A percentile compares a stretch with the other conserved stretches of the same genome.
Evolutionary conservation across 2,329 filamentous ascomycete species (phyloP).

Genomic region (Fusarium sp.): DNA sequence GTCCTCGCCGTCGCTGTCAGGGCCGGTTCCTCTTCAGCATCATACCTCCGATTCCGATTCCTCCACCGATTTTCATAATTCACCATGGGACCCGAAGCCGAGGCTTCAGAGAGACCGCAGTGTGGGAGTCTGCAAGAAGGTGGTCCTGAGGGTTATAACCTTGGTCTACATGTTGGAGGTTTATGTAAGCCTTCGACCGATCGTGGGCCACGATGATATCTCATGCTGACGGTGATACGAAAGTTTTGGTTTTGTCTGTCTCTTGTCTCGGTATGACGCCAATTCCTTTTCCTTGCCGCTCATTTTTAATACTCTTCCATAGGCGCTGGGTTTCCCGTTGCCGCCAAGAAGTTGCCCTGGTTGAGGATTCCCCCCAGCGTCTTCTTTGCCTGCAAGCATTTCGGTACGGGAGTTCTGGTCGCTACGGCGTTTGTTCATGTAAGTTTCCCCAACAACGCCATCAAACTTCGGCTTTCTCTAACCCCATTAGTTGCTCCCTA

Average conservation of each 20-base stretch:
- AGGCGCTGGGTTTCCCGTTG: constrained; percentile 65
- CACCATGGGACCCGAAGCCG: background rate
- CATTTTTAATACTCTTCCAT: background rate
- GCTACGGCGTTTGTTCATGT: constrained; percentile 81
- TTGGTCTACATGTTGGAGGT: constrained; percentile 46
- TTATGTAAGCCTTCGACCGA: constrained; percentile 43
- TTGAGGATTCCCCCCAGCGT: constrained; percentile 67
- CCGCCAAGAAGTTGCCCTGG: constrained; percentile 67
- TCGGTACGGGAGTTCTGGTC: constrained; percentile 78
- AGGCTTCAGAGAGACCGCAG: constrained; percentile 41
- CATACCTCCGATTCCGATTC: background rate
- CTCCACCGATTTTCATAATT: background rate
- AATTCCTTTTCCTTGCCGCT: background rate
- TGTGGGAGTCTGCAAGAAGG: constrained; percentile 37
- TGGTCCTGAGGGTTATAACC: constrained; percentile 39
- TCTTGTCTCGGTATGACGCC: constrained; percentile 41
- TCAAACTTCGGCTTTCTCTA: background rate
- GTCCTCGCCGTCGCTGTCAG: background rate
- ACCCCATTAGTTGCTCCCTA: constrained; percentile 63
- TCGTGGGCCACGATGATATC: background rate
- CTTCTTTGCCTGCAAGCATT: constrained; percentile 74
- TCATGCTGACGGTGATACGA: background rate
- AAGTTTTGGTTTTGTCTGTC: constrained; percentile 46
- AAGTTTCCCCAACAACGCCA: constrained; percentile 33
- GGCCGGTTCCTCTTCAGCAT: background rate